Conservation (phyloP, 495 filamentous ascomycete species). For the Penicillium canescens region DNA sequence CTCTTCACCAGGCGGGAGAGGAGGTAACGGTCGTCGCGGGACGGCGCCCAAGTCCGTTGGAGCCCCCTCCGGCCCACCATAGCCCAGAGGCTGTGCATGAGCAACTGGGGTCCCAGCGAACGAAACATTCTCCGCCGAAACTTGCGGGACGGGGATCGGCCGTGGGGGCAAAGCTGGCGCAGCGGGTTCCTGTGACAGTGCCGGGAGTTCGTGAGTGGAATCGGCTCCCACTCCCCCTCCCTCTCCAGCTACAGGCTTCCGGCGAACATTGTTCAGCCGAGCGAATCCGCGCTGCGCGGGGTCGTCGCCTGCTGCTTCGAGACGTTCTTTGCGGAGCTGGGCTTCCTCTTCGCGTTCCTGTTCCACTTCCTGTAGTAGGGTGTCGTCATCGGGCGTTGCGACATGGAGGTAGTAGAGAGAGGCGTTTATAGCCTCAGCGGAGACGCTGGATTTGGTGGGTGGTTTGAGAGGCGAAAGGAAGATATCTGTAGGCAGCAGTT, state of each 20-base stretch:
- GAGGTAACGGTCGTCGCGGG: conserved; percentile 29
- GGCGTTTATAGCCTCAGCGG: conserved; percentile 79
- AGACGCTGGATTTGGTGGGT: conserved; percentile 75
- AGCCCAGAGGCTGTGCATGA: conserved; percentile 2
- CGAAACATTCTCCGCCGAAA: conserved; percentile 26
- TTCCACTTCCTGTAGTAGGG: conserved; percentile 47
- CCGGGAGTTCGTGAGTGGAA: neutral
- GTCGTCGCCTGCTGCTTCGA: conserved; percentile 26
- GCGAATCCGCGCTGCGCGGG: conserved; percentile 31
- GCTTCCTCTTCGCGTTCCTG: conserved; percentile 44
- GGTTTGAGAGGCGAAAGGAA: conserved; percentile 93
- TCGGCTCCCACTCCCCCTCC: neutral
- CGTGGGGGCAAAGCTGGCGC: conserved; percentile 18
- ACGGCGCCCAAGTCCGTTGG: neutral
- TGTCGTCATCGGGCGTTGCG: conserved; percentile 61
- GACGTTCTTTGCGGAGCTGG: conserved; percentile 43
- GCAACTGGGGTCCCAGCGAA: conserved; percentile 18
- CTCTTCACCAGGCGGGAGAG: conserved; percentile 31
- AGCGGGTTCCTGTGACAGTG: conserved; percentile 13
- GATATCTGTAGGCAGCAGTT: conserved; percentile 60
- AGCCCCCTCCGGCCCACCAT: neutral
- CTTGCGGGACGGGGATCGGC: conserved; percentile 16
- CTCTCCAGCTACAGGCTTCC: conserved; percentile 39
- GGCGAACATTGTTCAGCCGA: conserved; percentile 41
- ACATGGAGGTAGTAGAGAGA: conserved; percentile 92